These are phyloP conservation scores for Cyclotella atomus DNA, from an alignment of 108 stramenopile genomes.

Conservation along the genomic window DNA sequence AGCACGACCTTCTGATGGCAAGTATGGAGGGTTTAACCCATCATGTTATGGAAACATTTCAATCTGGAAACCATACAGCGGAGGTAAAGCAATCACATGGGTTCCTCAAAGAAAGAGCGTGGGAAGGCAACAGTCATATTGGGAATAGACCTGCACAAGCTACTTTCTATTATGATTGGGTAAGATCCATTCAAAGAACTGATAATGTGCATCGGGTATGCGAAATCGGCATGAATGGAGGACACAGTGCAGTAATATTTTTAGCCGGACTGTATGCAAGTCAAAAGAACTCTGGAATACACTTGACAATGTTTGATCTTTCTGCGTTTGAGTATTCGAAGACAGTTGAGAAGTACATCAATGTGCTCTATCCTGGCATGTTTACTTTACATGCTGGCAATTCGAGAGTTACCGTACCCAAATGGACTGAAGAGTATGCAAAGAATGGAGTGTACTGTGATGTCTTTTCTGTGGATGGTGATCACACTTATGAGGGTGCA, in stretches of 20 bases:
- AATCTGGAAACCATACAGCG: not conserved
- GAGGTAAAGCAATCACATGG: not conserved
- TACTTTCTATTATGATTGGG: constrained; percentile 30
- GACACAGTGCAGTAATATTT: constrained; percentile 24
- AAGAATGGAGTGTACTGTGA: constrained; percentile 3
- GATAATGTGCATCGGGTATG: constrained; percentile 9
- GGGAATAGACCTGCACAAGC: constrained; percentile 29
- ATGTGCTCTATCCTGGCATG: constrained; percentile 14
- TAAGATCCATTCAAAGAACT: constrained; percentile 2
- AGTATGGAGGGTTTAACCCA: constrained; percentile 22
- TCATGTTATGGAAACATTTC: constrained; percentile 16
- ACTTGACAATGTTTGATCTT: constrained; percentile 33
- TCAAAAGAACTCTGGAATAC: not conserved
- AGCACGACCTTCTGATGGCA: constrained; percentile 31
- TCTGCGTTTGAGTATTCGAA: constrained; percentile 12
- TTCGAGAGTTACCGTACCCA: constrained; percentile 6
- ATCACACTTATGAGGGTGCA: constrained; percentile 15
- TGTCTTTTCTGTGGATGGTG: constrained; percentile 22
- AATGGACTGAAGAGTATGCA: constrained; percentile 6
- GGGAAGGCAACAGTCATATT: constrained; percentile 30
- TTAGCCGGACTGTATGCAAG: constrained; percentile 3
- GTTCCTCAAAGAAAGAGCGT: constrained; percentile 7
- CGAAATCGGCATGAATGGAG: constrained; percentile 39
- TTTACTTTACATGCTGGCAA: constrained; percentile 9
- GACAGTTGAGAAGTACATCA: constrained; percentile 16